Evolutionary conservation across 2,329 filamentous ascomycete species (phyloP), one percentile per base, ranked within the genome.

Genomic region (Rugonectria rugulosa): DNA sequence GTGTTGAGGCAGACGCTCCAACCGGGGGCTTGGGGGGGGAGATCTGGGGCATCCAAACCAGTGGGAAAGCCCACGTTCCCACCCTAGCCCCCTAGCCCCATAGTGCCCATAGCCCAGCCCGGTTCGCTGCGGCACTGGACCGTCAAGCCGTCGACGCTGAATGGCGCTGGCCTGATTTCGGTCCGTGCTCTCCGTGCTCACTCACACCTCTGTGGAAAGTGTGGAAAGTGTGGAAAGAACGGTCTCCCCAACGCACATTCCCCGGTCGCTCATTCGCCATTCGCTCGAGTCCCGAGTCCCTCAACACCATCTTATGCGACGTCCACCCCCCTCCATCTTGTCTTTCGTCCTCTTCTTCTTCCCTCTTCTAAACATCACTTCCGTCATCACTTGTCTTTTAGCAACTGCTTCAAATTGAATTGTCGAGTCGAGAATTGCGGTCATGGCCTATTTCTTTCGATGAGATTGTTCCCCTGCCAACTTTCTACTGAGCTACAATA

Each of bases 251-350:
- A 56, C 53, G 41, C 36, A 11, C 34, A 41, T 32, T 55, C 32
- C 46, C 32, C 46, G 46, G 26, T 43, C 41, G 42, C 37, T 42
- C 48, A 47, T 43, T 53, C 48, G 34, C 38, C 48, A 47, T 43
- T 53, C 48, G 48, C 40, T 45, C 46, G 41, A 29, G 14, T 21
- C 19, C 9, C 15, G 37, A 23, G 20, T 23, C n/a, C 8, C 55
- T 57, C 49, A 54, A 53, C 49, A 49, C 55, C 55, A 48, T 49
- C 40, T 36, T 21, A 42, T 57, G 44, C 44, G 38, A 31, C n/a
- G n/a, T n/a, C n/a, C 49, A 47, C 53, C 49, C 44, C 50, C 40
- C 40, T 38, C 49, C 44, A 45, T 40, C 43, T 27, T 34, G 14
- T 38, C 32, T 24, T 19, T 36, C 43, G 14, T 19, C 42, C 15